Base-by-base conservation (phyloP, 805 yeast genomes). In the Candida hungchunana region DNA sequence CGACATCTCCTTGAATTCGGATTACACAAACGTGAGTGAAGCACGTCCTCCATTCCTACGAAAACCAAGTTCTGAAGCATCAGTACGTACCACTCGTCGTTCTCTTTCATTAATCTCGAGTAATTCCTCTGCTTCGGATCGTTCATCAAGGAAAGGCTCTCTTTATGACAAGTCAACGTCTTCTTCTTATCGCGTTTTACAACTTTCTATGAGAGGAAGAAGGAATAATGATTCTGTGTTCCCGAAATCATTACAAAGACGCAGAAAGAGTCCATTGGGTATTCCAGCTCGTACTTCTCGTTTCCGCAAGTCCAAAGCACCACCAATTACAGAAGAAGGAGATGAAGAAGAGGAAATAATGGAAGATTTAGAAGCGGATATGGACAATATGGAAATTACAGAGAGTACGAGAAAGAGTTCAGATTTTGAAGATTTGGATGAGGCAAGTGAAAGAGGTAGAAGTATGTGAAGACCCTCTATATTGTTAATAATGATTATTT, bases 1-100 rank as follows among this genome's bases (percentile, higher is more conserved):
- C 0, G 80, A 75, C 37, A 65, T 79, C 0, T 70, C 73, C 5
- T 58, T 59, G 24, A 61, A 43, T 3, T 50, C 54, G 1, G 43
- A 38, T 9, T 36, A 41, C 22, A 43, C 49, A 3, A 36, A 36
- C 9, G 36, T 39, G 20, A 36, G 45, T 11, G 48, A 40, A 10
- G 28, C 32, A 4, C 29, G 58, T 27, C 55, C 54, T 7, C 31
- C 47, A 3, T 53, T 44, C 32, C 26, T 31, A 23, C 46, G 46
- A 42, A 51, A 29, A 36, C 37, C 34, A 18, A 48, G 50, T 26
- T 47, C 50, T 6, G 57, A 46, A 28, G 48, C 39, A 13, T 51
- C 54, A 18, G 34, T 39, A 39, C 49, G 33, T 44, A 54, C 44
- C 24, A 46, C 61, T 1, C 48, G 61, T 31, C 52, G 69, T 34